Base-by-base conservation (phyloP, 2,329 filamentous ascomycete species). In the Cladorrhinum sp. region DNA sequence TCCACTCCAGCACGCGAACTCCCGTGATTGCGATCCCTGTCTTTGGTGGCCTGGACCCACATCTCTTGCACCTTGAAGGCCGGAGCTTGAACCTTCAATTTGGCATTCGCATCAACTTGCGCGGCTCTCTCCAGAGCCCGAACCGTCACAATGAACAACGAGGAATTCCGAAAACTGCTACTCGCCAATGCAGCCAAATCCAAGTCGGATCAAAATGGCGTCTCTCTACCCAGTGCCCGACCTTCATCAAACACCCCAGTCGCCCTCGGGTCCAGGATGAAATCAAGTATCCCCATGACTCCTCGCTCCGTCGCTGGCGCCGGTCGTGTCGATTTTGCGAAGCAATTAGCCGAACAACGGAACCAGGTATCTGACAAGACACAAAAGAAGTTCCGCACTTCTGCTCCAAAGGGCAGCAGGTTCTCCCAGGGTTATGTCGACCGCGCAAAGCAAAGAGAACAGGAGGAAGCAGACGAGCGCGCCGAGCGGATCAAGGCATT, bases 241-340 rank as follows among this genome's bases (percentile, higher is more conserved):
- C 18, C 68, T 68, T 58, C 66, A 65, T 67, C 63, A 66, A 54
- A 52, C 57, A 55, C 60, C 2, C 76, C 81, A 51, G 76, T 78
- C 53, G 76, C 85, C 3, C 80, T 96, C 59, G 92, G 92, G 22
- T 95, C 91, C 60, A 85, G 89, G 69, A 86, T 90, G 75, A 86
- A 86, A 66, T 84, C 90, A 32, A 93, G 85, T 74, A 93, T 96
- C 63, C 92, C 92, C 59, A 97, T 97, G 93, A 97, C 93, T 52
- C 93, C 93, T 13, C 89, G 91, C 55, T 85, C 88, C 23, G 80
- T 92, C 12, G 79, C 59, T 16, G 57, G 59, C 7, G 57, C 57
- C 7, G 72, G 77, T 41, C 81, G 83, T 56, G 77, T 83, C 57
- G 88, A 95, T 59, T 97, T 97, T 73, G 89, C 90, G 22, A 89